Evolutionary conservation across 441 rosid species (phyloP).

Genomic region (Populus hybrid): DNA sequence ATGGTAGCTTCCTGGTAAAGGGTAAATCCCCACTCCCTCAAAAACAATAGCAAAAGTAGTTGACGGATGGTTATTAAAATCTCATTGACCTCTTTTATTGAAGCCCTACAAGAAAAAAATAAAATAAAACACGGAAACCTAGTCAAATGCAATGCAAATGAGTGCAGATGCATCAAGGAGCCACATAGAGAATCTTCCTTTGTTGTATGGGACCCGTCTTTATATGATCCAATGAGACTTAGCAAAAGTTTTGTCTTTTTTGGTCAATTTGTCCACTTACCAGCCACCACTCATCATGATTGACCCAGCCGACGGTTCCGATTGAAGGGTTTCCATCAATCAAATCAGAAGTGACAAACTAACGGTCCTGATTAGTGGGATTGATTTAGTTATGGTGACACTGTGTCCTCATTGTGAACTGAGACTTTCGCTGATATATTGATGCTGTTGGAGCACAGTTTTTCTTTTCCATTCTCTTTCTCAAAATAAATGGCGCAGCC

Average conservation of each 20-base stretch:
- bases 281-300: not conserved
- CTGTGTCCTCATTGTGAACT: conserved; percentile 5
- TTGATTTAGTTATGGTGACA: conserved; percentile 20
- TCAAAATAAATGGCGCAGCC: conserved; percentile 9
- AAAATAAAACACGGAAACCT: not conserved
- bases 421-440: conserved; percentile 13
- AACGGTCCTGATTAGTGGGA: conserved; percentile 28
- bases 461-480: not conserved
- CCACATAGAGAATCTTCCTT: conserved; percentile 13
- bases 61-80: no score
- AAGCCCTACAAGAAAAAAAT: not conserved
- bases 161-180: not conserved
- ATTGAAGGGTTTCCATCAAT: not conserved
- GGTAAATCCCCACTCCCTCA: no score
- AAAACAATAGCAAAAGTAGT: no score
- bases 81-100: no score
- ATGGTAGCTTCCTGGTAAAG: no score
- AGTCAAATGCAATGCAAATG: not conserved
- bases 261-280: not conserved
- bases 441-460: not conserved
- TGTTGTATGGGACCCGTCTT: conserved; percentile 20
- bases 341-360: not conserved
- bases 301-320: conserved; percentile 17
- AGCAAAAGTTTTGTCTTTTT: not conserved
- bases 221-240: conserved; percentile 1